Evolutionary conservation across 306 rosid genomes (phyloP), one percentile per base, ranked within the genome.

Genomic region (Trifolium repens): DNA sequence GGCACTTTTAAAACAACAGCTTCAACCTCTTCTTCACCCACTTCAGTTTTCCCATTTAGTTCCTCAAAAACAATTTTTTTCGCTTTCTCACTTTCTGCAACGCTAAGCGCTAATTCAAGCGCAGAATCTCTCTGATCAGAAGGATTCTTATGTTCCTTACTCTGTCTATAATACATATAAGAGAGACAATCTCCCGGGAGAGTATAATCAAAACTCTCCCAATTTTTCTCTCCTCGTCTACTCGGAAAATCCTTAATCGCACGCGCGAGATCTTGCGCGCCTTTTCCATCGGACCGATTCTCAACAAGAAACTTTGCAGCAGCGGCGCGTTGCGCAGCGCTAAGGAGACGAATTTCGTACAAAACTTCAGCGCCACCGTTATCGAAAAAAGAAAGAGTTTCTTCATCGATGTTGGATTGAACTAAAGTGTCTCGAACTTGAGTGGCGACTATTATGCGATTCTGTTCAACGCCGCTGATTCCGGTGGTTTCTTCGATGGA

Each of bases 381-480:
- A 57, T 94, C 96, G 65, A 94, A 94, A 7, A 68, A 73, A 0
- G 80, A 27, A 9, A 90, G 16, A 9, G 83, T 5, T 1, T 88
- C 84, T 0, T 91, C 87, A 57, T 89, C 93, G 12, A 88, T 43
- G 4, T 78, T 66, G 68, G 93, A 66, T 1, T 86, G 86, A 4
- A 89, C 11, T 0, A 94, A 83, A n/a, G 98, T 83, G 4, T 87
- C 93, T 8, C 96, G 88, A 1, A 94, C 98, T 61, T 94, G 93
- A 0, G 97, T 77, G 0, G 81, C 96, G 0, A 94, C 96, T 2
- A 90, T 79, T 17, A 89, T 77, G 49, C 85, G 77, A 57, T 91
- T 90, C 88, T 94, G 98, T 75, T 91, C 96, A 9, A 90, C 88
- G 1, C 91, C 88, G 63, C 80, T 15, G 5, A 91, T 89, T 37